Conservation (phyloP, 176 grass and related monocot genomes). For the Alopecurus myosuroides region DNA sequence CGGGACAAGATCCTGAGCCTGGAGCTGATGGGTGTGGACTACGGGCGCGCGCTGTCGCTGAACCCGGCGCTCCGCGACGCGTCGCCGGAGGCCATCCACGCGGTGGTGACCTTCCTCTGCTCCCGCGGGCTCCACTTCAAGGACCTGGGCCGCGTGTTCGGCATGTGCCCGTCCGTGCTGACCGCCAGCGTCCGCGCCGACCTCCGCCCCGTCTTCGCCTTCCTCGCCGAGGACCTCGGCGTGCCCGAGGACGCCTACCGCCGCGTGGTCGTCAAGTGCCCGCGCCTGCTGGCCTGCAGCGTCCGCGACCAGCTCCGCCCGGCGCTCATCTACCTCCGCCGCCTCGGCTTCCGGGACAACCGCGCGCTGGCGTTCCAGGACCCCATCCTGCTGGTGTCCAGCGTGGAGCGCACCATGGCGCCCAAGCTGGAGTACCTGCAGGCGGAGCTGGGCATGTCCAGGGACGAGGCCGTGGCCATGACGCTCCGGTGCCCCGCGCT, state of each 20-base stretch:
- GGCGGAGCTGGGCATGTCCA: slow-evolving; percentile 31
- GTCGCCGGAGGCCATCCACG: slow-evolving; percentile 50
- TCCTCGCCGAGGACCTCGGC: slow-evolving; percentile 60
- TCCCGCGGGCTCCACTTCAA: slow-evolving; percentile 71
- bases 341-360: slow-evolving; percentile 50
- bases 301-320: slow-evolving; percentile 75
- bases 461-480: slow-evolving; percentile 46
- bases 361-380: slow-evolving; percentile 43
- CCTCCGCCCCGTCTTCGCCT: slow-evolving; percentile 61
- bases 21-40: slow-evolving; percentile 77
- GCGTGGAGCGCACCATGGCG: slow-evolving; percentile 56
- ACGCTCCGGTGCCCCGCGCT: slow-evolving; percentile 48
- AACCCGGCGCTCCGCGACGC: slow-evolving; percentile 53
- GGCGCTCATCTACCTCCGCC: slow-evolving; percentile 56
- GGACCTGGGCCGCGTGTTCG: slow-evolving; percentile 46
- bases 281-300: slow-evolving; percentile 46
- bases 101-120: slow-evolving; percentile 52
- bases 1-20: slow-evolving; percentile 78
- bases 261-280: slow-evolving; percentile 55
- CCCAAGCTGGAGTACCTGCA: slow-evolving; percentile 56
- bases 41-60: slow-evolving; percentile 31
- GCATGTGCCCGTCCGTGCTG: slow-evolving; percentile 56
- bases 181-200: slow-evolving; percentile 39
- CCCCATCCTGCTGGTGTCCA: slow-evolving; percentile 66
- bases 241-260: slow-evolving; percentile 34